phyloP scores from a whole-genome alignment of 1,284 basidiomycete species.

The Apiotrichum veenhuisii region DNA sequence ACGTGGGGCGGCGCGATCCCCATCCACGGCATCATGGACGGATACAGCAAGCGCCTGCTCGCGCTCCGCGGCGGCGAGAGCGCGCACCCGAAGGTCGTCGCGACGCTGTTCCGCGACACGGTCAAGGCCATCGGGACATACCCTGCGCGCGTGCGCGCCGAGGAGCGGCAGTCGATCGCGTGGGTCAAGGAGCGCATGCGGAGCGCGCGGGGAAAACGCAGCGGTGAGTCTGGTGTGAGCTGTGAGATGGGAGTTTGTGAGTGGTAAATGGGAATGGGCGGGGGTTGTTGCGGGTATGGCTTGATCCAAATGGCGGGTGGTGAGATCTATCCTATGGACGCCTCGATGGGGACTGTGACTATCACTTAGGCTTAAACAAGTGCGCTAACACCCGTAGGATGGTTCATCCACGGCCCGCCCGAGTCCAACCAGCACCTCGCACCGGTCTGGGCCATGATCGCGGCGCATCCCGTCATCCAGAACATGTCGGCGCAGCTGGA shows the following conservation, averaged over 20 bases:
- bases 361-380: neutral
- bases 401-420: constrained; percentile 3
- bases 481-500: neutral
- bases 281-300: too few relatives aligned
- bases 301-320: too few relatives aligned
- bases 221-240: too few relatives aligned
- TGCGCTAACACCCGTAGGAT: neutral
- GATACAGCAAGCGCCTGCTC: neutral
- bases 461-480: neutral
- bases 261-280: too few relatives aligned
- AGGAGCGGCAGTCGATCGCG: neutral
- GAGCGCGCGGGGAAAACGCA: neutral
- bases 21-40: constrained; percentile 4
- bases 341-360: neutral
- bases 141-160: neutral
- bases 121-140: neutral
- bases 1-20: neutral
- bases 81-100: constrained; percentile 1
- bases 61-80: constrained; percentile 1
- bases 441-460: neutral
- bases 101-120: neutral
- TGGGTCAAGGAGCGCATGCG: constrained; percentile 2
- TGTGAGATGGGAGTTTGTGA: too few relatives aligned
- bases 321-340: neutral
- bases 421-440: constrained; percentile 1